Evolutionary conservation across 2,329 filamentous ascomycete genomes (phyloP), one percentile per base, ranked within the genome.

Genomic region (Lasiodiplodia hormozganensis): DNA sequence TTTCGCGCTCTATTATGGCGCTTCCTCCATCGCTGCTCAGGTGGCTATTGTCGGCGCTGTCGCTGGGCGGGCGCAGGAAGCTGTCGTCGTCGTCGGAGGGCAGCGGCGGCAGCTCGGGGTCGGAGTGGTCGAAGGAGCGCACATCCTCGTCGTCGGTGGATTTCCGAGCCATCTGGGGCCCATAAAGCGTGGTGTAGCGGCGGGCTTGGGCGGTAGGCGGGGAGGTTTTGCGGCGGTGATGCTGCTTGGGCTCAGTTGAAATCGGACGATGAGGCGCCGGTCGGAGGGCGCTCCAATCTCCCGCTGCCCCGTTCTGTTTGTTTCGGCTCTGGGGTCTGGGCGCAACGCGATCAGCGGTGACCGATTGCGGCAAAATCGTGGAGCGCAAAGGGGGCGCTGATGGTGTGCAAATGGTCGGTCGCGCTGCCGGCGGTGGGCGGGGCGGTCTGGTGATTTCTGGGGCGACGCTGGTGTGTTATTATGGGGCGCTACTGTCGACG

Each of bases 1-100:
- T 88, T 73, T 88, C 87, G 65, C 80, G 80, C 75, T 89, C 87
- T 72, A 88, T 83, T 43, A 88, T 71, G 16, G 74, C 78, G 69
- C 80, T 81, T 34, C 68, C 68, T 43, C 74, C 80, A 51, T 82
- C 81, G 66, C 75, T 76, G n/a, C 75, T 74, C 18, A 74, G 43
- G 16, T 74, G 71, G 70, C 72, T 74, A 58, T 78, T 75, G 23
- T 71, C 73, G 54, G 74, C 72, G 67, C 75, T 74, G 28, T 73
- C 64, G 62, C 74, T 70, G 16, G 64, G 58, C 16, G 70, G 70
- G 56, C 74, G 74, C 64, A 80, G 74, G 72, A 80, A 80, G 72
- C 78, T 80, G 69, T 81, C 77, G 60, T 80, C 77, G 34, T 80
- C 78, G 65, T 79, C 77, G 43, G 76, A 72, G 6, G 81, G 80